A percentile compares a stretch with the other conserved stretches of the same genome.
Evolutionary conservation across 2,329 filamentous ascomycete genomes (phyloP).

Genomic region (Bisporella sp.): DNA sequence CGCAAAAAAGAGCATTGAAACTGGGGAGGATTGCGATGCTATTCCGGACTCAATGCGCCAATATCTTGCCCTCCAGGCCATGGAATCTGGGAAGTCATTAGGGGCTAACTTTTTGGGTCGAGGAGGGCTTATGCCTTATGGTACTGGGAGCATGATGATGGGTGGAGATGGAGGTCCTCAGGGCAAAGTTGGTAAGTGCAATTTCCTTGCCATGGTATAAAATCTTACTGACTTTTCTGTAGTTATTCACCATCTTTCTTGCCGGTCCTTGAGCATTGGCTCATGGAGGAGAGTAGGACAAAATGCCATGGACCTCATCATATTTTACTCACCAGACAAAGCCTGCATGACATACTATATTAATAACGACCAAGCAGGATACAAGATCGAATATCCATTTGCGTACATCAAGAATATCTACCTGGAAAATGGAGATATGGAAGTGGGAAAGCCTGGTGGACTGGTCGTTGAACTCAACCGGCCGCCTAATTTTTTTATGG

Average conservation of each 20-base stretch:
- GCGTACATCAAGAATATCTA: conserved; percentile 95
- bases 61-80: conserved; percentile 91
- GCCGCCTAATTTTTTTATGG: conserved; percentile 96
- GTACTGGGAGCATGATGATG: conserved; percentile 67
- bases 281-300: conserved; percentile 95
- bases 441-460: conserved; percentile 73
- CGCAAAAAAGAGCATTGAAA: conserved; percentile 97
- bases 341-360: conserved; percentile 99
- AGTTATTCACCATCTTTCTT: conserved; percentile 96
- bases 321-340: conserved; percentile 98
- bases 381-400: conserved; percentile 99
- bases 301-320: conserved; percentile 96
- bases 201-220: conserved; percentile 1
- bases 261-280: conserved; percentile 88
- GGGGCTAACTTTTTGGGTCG: conserved; percentile 75
- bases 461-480: conserved; percentile 89
- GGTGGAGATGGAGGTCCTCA: conserved; percentile 70
- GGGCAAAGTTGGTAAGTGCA: conserved; percentile 84
- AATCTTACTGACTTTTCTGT: conserved; percentile 14
- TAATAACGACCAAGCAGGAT: conserved; percentile 97
- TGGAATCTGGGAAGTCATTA: conserved; percentile 84
- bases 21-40: conserved; percentile 89
- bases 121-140: conserved; percentile 66
- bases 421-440: conserved; percentile 81
- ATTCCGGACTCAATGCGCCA: conserved; percentile 94